Evolutionary conservation across 305 asterid species (phyloP).

Genomic region (Fraxinus latifolia): DNA sequence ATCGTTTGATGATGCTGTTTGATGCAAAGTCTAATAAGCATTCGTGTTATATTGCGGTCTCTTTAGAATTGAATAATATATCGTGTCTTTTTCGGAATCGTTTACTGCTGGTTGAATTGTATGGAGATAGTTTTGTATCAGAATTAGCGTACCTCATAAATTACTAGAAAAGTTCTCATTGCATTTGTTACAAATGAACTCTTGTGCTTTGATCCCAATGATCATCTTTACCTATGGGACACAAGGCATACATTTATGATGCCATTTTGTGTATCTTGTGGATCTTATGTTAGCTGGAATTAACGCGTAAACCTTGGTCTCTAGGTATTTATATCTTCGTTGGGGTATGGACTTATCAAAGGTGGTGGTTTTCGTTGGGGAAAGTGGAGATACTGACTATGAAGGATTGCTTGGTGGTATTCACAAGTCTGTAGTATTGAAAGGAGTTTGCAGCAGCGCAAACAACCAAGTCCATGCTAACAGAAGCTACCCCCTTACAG

Average conservation of each 20-base stretch:
- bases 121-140: background rate
- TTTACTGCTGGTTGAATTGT: background rate
- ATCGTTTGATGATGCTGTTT: background rate
- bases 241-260: background rate
- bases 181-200: background rate
- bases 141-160: background rate
- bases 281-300: background rate
- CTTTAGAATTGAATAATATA: background rate
- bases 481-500: constrained; percentile 75
- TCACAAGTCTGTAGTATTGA: constrained; percentile 78
- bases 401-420: constrained; percentile 90
- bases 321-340: constrained; percentile 85
- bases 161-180: background rate
- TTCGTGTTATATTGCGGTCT: background rate
- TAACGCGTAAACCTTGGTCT: constrained; percentile 17
- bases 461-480: constrained; percentile 59
- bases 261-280: background rate
- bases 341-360: constrained; percentile 96
- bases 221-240: background rate
- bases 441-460: constrained; percentile 59
- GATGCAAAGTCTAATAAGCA: background rate
- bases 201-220: background rate
- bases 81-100: background rate
- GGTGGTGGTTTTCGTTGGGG: constrained; percentile 87
- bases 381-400: constrained; percentile 98